Base-by-base conservation (phyloP, 1,284 basidiomycete genomes). In the Sporisorium exsertum region DNA sequence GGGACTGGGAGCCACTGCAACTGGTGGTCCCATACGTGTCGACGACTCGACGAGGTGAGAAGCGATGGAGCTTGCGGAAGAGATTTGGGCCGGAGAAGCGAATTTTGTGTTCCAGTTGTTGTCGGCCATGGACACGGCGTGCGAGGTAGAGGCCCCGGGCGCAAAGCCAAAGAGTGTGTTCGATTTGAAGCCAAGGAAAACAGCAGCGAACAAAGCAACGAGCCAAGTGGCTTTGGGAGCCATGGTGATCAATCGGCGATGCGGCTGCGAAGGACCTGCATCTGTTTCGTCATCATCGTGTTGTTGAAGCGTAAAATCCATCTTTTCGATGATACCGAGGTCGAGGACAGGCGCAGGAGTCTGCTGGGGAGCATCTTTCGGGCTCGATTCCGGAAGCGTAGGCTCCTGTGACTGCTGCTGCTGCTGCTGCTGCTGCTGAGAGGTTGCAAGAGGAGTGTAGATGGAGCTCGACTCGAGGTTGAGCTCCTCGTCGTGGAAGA, bases 131-230 rank as follows among this genome's bases (percentile, higher is more conserved):
- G 9, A 24, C 10, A 13, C 40, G 29, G 33, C n/a, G 12, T 37
- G 42, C n/a, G n/a, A n/a, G 22, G 55, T 27, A 1, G 53, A 24
- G 0, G 26, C 5, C 7, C 18, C 26, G 4, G 50, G 49, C 9
- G 54, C 15, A 16, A 43, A 22, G 26, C 53, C 47, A 18, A 62
- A 51, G 15, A 53, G 42, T 2, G 69, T 46, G 51, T 6, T 47
- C 3, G 69, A 51, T 13, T 63, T 65, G 63, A 62, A 47, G 46
- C 69, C 63, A 12, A 72, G 50, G 6, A 72, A 52, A 12, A 66
- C 22, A 27, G 69, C 53, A 12, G 59, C 63, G 9, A 72, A 52
- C 10, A 72, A 10, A 32, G 59, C 56, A 32, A 72, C 56, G n/a
- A 72, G 27, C 59, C 69, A 72, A 16, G 47, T 56, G 4, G 59